Percentiles rank a stretch among this genome's conserved stretches.
Conservation (phyloP, 1,139 yeast genomes). For the Kodamaea ohmeri region DNA sequence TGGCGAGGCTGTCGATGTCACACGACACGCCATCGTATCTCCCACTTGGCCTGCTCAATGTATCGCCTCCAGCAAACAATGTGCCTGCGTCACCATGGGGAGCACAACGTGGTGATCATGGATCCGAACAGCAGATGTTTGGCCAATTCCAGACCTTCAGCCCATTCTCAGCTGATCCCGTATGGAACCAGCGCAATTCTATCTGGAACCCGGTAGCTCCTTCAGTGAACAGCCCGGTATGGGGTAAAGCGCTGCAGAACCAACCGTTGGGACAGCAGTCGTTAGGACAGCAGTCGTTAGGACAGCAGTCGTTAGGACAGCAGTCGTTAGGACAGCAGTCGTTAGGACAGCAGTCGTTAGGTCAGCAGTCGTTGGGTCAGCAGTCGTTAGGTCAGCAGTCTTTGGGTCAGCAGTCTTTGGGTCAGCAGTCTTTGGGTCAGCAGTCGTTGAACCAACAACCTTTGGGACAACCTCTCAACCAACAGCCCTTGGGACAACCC, state of each 20-base stretch:
- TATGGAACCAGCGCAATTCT: slow-evolving; percentile 2
- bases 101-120: not conserved
- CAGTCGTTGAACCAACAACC: not conserved
- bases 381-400: not conserved
- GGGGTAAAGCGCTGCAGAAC: slow-evolving; percentile 20
- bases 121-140: slow-evolving; percentile 5
- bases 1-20: slow-evolving; percentile 31
- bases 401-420: no score
- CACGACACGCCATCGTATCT: slow-evolving; percentile 13
- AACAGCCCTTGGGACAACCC: not conserved
- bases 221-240: slow-evolving; percentile 25
- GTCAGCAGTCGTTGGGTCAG: not conserved
- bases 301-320: no score
- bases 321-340: no score
- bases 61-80: slow-evolving; percentile 14
- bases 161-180: slow-evolving; percentile 14
- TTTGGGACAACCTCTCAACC: not conserved
- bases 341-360: not conserved
- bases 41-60: slow-evolving; percentile 8
- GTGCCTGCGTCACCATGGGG: slow-evolving; percentile 18
- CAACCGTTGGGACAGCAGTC: not conserved
- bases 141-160: slow-evolving; percentile 14
- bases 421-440: not conserved
- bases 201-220: slow-evolving; percentile 21
- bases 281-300: not conserved